phyloP scores from a whole-genome alignment of 78 protist genomes.

The Polysphondylium violaceum region DNA sequence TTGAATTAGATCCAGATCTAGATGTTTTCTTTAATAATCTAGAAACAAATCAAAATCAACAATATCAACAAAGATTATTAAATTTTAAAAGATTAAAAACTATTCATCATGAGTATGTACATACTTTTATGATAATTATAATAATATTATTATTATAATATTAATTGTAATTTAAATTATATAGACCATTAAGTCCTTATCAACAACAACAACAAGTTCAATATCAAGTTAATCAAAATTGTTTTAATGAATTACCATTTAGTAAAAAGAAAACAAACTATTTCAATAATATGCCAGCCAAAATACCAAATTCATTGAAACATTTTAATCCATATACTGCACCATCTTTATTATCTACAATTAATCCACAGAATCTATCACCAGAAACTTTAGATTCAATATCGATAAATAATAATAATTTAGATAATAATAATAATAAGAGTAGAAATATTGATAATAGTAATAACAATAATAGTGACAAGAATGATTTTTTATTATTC shows the following conservation, averaged over 20 bases:
- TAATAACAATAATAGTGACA: background rate
- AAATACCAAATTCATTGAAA: too few species aligned
- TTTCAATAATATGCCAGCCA: too few species aligned
- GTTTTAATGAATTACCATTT: too few species aligned
- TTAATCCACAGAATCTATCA: too few species aligned
- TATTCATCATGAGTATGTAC: background rate
- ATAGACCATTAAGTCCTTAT: too few species aligned
- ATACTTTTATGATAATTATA: background rate
- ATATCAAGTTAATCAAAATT: too few species aligned
- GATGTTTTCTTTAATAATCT: background rate
- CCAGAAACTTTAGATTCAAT: too few species aligned
- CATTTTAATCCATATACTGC: too few species aligned
- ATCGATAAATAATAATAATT: background rate
- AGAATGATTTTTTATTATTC: slow-evolving; percentile 11
- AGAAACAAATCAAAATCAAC: slow-evolving; percentile 1
- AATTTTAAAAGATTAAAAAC: slow-evolving; percentile 1
- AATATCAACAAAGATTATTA: slow-evolving; percentile 5
- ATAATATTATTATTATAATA: too few species aligned
- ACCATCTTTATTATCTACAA: too few species aligned
- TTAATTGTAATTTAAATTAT: background rate
- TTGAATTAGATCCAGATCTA: background rate
- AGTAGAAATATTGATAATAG: background rate
- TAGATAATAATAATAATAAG: background rate
- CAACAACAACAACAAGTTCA: too few species aligned
- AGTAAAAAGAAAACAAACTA: too few species aligned